Evolutionary conservation across 2,329 filamentous ascomycete genomes (phyloP), one percentile per base, ranked within the genome.

Genomic region (Xylaria sp.): DNA sequence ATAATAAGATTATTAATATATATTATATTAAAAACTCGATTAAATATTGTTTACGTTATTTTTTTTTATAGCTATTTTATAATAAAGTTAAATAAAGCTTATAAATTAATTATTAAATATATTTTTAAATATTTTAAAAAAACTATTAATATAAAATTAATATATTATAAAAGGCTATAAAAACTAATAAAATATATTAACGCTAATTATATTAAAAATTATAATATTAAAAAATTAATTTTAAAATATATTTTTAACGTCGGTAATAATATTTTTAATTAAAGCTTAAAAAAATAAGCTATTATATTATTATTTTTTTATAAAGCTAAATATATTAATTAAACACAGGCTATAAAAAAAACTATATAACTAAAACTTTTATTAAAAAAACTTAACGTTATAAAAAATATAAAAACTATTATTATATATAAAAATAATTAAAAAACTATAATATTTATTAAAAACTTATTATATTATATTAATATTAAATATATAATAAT

Each of bases 61-160:
- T 50, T 50, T 23, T 50, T 50, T 50, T 50, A 50, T 23, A 50
- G 7, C 7, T 50, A 2, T 1, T 50, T 37, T 37, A 37, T 37
- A 37, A 37, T 51, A 28, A 51, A 51, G 23, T 12, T 28, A 28
- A 12, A 51, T 10, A 37, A 37, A 10, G 7, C 34, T 44, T 44
- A 18, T 18, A 44, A 18, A 18, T 44, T 44, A 44, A 25, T 28
- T 34, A 34, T 54, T 13, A 34, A 9, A 34, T 8, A 54, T 18
- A 54, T 54, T 18, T 34, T 54, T 54, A 34, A n/a, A n/a, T 54
- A 54, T 10, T 54, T 54, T 28, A 34, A 54, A 54, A 34, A 54
- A 34, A 54, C 8, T 34, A 13, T 54, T n/a, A 54, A 54, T 9
- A n/a, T 54, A 34, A 54, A 54, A 34, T 23, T 54, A 54, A 23